Percentiles rank a stretch among this genome's conserved stretches.
Evolutionary conservation across 306 rosid species (phyloP).

Genomic region (Sechiopsis laciniata): DNA sequence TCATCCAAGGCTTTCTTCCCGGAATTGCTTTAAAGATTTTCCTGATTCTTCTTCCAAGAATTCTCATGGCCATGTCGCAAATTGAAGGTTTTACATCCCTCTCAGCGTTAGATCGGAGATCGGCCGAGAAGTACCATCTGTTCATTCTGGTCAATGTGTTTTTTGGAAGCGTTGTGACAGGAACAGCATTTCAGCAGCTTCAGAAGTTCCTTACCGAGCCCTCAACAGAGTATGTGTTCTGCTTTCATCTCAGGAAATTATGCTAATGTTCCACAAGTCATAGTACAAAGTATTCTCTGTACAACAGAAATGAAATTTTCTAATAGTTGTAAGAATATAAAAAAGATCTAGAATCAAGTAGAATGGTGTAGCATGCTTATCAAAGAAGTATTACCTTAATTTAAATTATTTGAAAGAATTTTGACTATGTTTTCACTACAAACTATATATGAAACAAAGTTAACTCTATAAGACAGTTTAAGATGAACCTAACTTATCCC

Average conservation of each 20-base stretch:
- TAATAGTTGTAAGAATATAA: neutral
- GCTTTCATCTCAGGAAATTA: neutral
- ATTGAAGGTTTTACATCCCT: conserved; percentile 64
- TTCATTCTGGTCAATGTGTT: conserved; percentile 79
- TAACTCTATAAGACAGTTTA: neutral
- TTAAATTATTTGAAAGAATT: neutral
- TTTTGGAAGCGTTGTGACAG: conserved; percentile 78
- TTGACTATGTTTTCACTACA: neutral
- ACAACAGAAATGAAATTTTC: neutral
- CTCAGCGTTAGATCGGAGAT: conserved; percentile 67
- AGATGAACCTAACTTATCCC: no score
- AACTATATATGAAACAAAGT: neutral
- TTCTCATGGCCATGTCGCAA: conserved; percentile 75
- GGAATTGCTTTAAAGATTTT: conserved; percentile 82
- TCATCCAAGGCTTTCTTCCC: conserved; percentile 88
- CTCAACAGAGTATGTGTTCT: conserved; percentile 58
- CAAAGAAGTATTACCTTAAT: neutral
- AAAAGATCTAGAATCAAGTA: neutral
- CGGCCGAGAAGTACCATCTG: conserved; percentile 72
- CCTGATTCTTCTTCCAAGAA: conserved; percentile 58
- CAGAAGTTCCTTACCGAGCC: conserved; percentile 42
- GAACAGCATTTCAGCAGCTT: conserved; percentile 89
- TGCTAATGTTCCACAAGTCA: neutral
- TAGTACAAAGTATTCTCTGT: neutral
- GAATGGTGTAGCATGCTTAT: neutral